These are phyloP conservation scores for Phialophora verrucosa DNA, from an alignment of 2,329 filamentous ascomycete genomes.

Conservation along the genomic window DNA sequence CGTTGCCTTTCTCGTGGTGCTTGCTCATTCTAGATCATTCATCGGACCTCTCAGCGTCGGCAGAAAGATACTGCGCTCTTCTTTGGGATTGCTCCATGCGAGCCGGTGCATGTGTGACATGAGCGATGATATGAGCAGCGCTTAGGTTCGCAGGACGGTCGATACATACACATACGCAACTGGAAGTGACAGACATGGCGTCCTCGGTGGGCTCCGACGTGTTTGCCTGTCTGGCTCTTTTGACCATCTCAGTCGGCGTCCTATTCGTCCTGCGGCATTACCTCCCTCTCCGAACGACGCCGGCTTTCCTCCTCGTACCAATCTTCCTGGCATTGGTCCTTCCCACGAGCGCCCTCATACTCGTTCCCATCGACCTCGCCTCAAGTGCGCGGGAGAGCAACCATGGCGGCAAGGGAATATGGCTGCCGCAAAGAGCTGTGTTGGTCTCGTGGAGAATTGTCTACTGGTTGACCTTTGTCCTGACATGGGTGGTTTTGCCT, in stretches of 20 bases:
- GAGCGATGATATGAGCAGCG: slow-evolving; percentile 3
- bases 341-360: slow-evolving; percentile 85
- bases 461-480: slow-evolving; percentile 94
- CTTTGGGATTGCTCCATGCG: not conserved
- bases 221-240: slow-evolving; percentile 74
- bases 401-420: slow-evolving; percentile 75
- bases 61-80: not conserved
- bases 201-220: slow-evolving; percentile 75
- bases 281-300: slow-evolving; percentile 86
- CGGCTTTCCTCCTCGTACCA: slow-evolving; percentile 85
- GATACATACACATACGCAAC: not conserved
- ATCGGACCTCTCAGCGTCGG: not conserved
- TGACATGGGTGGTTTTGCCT: slow-evolving; percentile 96
- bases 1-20: not conserved
- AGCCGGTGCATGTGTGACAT: not conserved
- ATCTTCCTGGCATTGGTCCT: slow-evolving; percentile 96
- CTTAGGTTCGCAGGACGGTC: not conserved
- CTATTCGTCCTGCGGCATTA: slow-evolving; percentile 87
- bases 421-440: slow-evolving; percentile 78
- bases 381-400: slow-evolving; percentile 71
- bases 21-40: not conserved
- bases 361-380: slow-evolving; percentile 94
- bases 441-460: slow-evolving; percentile 91
- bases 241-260: slow-evolving; percentile 75
- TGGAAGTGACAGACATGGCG: slow-evolving; percentile 38